Conservation (phyloP, 2,329 filamentous ascomycete species). For the Cladophialophora bantiana region DNA sequence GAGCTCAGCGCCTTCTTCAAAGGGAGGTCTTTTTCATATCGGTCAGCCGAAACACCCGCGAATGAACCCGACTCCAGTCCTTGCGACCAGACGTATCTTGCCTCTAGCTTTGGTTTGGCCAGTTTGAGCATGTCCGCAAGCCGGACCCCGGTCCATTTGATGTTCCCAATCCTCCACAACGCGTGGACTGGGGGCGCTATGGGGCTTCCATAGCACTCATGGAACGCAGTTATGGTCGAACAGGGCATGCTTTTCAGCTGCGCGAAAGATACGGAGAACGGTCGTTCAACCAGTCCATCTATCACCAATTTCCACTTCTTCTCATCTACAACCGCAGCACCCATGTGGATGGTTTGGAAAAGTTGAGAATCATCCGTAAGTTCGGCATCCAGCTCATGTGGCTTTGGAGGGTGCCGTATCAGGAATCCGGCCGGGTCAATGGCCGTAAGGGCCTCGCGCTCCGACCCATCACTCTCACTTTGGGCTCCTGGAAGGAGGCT, state of each 20-base stretch:
- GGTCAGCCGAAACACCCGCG: slow-evolving; percentile 29
- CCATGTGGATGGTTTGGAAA: slow-evolving; percentile 50
- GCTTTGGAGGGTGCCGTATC: slow-evolving; percentile 41
- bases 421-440: slow-evolving; percentile 34
- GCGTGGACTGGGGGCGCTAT: slow-evolving; percentile 43
- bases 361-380: slow-evolving; percentile 43
- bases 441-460: slow-evolving; percentile 30
- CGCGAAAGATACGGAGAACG: slow-evolving; percentile 42
- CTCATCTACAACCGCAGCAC: slow-evolving; percentile 43
- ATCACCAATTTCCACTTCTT: slow-evolving; percentile 43
- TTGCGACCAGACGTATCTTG: slow-evolving; percentile 35
- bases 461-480: slow-evolving; percentile 13
- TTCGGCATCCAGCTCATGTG: slow-evolving; percentile 41
- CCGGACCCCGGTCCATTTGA: slow-evolving; percentile 46
- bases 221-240: slow-evolving; percentile 43
- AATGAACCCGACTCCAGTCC: slow-evolving; percentile 36
- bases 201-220: slow-evolving; percentile 50
- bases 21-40: slow-evolving; percentile 38
- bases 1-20: slow-evolving; percentile 32
- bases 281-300: slow-evolving; percentile 44
- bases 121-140: slow-evolving; percentile 40
- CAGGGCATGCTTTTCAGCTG: slow-evolving; percentile 42
- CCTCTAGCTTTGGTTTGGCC: slow-evolving; percentile 35
- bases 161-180: slow-evolving; percentile 47
- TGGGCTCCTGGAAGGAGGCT: slow-evolving; percentile 13